These are phyloP conservation scores for Musa troglodytarum DNA, from an alignment of 176 grass and related monocot species.

Conservation along the genomic window DNA sequence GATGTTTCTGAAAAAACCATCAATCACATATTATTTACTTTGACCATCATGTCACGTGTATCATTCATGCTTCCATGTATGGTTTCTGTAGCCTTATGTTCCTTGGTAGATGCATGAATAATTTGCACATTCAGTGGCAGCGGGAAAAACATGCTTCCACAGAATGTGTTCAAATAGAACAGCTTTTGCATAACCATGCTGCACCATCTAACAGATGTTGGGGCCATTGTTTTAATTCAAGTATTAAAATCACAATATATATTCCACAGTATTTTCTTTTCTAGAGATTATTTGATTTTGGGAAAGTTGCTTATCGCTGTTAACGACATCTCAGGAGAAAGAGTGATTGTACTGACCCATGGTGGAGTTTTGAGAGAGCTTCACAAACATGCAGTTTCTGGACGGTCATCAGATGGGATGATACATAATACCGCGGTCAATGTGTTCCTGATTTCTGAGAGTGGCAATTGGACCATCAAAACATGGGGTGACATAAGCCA, in stretches of 20 bases:
- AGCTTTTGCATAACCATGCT: background rate
- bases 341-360: constrained; percentile 67
- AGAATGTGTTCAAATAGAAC: too few species aligned
- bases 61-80: too few species aligned
- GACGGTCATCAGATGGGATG: constrained; percentile 27
- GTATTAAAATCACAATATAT: background rate
- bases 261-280: background rate
- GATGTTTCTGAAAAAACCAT: too few species aligned
- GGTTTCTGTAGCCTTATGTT: too few species aligned
- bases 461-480: constrained; percentile 55
- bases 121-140: too few species aligned
- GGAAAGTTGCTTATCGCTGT: background rate
- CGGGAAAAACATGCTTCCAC: too few species aligned
- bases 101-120: too few species aligned
- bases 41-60: too few species aligned
- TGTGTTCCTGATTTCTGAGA: constrained; percentile 50
- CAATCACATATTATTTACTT: too few species aligned
- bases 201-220: background rate
- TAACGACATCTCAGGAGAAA: constrained; percentile 44
- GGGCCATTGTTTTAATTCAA: background rate
- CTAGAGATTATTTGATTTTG: background rate
- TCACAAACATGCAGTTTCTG: constrained; percentile 35
- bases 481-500: constrained; percentile 49
- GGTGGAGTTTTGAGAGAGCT: constrained; percentile 71
- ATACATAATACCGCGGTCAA: constrained; percentile 69